Base-by-base conservation (phyloP, 139 green algal species). In the Pycnococcus provasolii region DNA sequence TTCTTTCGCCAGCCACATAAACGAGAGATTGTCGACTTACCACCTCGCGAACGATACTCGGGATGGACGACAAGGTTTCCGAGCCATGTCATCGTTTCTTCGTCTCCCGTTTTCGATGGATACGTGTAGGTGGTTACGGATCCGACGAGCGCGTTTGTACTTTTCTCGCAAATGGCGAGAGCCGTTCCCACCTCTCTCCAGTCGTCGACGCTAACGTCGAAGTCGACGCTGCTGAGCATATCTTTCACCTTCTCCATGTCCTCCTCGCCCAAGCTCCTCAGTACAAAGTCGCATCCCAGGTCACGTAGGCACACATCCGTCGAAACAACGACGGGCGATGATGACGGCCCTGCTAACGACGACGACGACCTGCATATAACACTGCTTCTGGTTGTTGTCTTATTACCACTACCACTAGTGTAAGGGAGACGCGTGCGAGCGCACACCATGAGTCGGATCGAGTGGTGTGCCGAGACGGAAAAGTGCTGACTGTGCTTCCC, bases 131-230 rank as follows among this genome's bases (percentile, higher is more conserved):
- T 60, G 53, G 15, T 39, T 0, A 4, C 53, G 53, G 41, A 15
- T 4, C 6, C 53, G 53, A 60, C 53, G 53, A 60, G 53, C 15
- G 39, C 53, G 53, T 26, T 37, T 26, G 53, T 15, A 4, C 53
- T 60, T 26, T 15, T 60, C 53, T 15, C 39, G 41, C 8, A 60
- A 15, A 4, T 26, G 15, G 6, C 15, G 39, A 15, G 53, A 15
- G 53, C 53, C 53, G 53, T 60, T 26, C 39, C 4, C 15, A 60
- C 15, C 53, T 15, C 53, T 15, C 39, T 15, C 53, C 53, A 60
- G 15, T 60, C 53, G 53, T 60, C 53, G 15, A 39, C 53, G 53
- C 13, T 60, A 4, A n/a, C 53, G 53, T 60, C 53, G 53, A 60
- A 60, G 4, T 15, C 7, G 13, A 60, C 53, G 15, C 41, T 26